Evolutionary conservation across 441 rosid genomes (phyloP).

Genomic region (Metrosideros polymorpha): DNA sequence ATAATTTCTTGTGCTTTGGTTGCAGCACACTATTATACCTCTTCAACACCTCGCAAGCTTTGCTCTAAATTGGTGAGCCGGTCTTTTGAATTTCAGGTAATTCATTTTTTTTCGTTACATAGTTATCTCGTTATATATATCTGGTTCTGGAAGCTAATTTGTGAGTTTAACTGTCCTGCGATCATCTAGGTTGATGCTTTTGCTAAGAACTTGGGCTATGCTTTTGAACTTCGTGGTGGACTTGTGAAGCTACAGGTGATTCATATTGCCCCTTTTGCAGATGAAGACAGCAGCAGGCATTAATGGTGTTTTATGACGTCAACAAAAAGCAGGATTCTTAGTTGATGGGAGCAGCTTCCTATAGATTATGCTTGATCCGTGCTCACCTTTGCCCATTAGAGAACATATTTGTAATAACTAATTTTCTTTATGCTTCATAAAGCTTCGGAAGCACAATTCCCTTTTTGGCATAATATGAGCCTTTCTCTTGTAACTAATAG

Average conservation of each 20-base stretch:
- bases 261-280: not conserved
- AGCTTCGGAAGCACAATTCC: not conserved
- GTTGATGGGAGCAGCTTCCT: not conserved
- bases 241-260: slow-evolving; percentile 96
- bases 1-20: not conserved
- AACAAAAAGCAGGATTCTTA: not conserved
- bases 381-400: not conserved
- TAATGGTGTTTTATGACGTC: too few species aligned
- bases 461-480: not conserved
- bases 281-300: not conserved
- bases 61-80: slow-evolving; percentile 87
- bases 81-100: slow-evolving; percentile 96
- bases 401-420: not conserved
- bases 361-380: not conserved
- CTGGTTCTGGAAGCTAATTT: not conserved
- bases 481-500: not conserved
- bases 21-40: slow-evolving; percentile 91
- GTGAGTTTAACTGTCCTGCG: not conserved
- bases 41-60: slow-evolving; percentile 79
- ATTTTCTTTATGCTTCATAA: not conserved
- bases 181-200: slow-evolving; percentile 82
- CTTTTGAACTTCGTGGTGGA: slow-evolving; percentile 68
- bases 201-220: slow-evolving; percentile 85
- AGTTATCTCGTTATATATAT: not conserved
- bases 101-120: not conserved